Percentiles rank a stretch among this genome's conserved stretches.
Conservation (phyloP, 345 rosid species). For the Moricandia moricandioides region DNA sequence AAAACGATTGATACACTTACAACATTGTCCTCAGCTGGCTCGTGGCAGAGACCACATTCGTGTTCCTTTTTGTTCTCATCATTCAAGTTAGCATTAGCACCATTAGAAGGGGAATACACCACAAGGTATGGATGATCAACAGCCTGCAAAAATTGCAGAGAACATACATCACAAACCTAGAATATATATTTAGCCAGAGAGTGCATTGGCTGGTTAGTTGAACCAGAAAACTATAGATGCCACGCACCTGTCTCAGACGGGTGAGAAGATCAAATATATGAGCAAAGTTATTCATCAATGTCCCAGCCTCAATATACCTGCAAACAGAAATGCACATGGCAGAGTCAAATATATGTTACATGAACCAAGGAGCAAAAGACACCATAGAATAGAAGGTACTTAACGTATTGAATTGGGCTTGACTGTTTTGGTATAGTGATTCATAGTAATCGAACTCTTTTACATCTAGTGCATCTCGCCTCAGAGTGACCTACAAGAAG, state of each 20-base stretch:
- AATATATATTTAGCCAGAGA: background rate
- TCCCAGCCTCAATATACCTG: slow-evolving; percentile 85
- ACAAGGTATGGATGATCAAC: slow-evolving; percentile 99
- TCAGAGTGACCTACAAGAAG: slow-evolving; percentile 59
- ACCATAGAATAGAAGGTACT: slow-evolving; percentile 9
- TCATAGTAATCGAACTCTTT: slow-evolving; percentile 86
- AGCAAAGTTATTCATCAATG: slow-evolving; percentile 85
- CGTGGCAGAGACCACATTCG: slow-evolving; percentile 74
- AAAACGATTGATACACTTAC: slow-evolving; percentile 42
- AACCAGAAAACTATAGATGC: slow-evolving; percentile 20
- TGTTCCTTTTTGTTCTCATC: slow-evolving; percentile 43
- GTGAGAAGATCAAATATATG: slow-evolving; percentile 96
- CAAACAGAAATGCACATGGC: slow-evolving; percentile 24
- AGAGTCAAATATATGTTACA: slow-evolving; percentile 4
- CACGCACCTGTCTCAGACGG: slow-evolving; percentile 85
- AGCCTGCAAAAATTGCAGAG: slow-evolving; percentile 57
- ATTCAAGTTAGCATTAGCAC: slow-evolving; percentile 36
- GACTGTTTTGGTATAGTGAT: slow-evolving; percentile 78
- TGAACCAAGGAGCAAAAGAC: slow-evolving; percentile 15
- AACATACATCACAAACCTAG: slow-evolving; percentile 22
- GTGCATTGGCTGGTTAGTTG: slow-evolving; percentile 8
- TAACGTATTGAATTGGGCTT: slow-evolving; percentile 86
- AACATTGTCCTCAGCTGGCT: slow-evolving; percentile 72
- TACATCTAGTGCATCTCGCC: slow-evolving; percentile 79
- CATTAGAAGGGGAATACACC: slow-evolving; percentile 59